Conservation (phyloP, 305 asterid species). For the Euphrasia arctica region DNA sequence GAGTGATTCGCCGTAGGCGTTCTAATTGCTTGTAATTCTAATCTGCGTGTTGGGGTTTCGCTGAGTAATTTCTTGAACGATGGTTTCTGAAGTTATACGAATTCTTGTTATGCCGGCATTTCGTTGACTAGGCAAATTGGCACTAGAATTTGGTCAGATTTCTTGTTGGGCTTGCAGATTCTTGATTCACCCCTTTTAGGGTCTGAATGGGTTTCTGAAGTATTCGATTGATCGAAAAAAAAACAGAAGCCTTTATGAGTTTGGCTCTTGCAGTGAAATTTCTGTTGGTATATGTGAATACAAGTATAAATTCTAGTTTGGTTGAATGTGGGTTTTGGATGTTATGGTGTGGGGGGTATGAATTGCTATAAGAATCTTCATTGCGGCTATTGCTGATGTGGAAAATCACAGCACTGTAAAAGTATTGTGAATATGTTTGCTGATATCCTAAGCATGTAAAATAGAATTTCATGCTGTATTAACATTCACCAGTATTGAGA, state of each 20-base stretch:
- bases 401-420: slow-evolving; percentile 8
- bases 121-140: slow-evolving; percentile 15
- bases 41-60: slow-evolving; percentile 25
- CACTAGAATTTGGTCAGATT: slow-evolving; percentile 21
- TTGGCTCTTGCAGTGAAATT: slow-evolving; percentile 5
- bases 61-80: slow-evolving; percentile 16
- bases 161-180: not conserved
- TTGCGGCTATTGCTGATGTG: not conserved
- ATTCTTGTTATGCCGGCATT: slow-evolving; percentile 23
- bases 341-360: slow-evolving; percentile 11
- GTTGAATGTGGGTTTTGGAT: slow-evolving; percentile 13
- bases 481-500: not conserved
- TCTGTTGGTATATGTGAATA: not conserved
- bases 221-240: not conserved
- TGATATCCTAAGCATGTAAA: slow-evolving; percentile 14
- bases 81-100: slow-evolving; percentile 28
- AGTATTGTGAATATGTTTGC: slow-evolving; percentile 15
- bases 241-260: slow-evolving; percentile 3
- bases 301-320: slow-evolving; percentile 10
- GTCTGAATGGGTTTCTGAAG: slow-evolving; percentile 6
- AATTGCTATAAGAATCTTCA: slow-evolving; percentile 1
- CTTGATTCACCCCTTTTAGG: slow-evolving; percentile 1
- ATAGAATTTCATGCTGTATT: not conserved
- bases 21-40: slow-evolving; percentile 1
- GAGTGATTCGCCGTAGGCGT: slow-evolving; percentile 25